These are phyloP conservation scores for Helichrysum umbraculigerum DNA, from an alignment of 129 eudicot genomes.

Conservation along the genomic window DNA sequence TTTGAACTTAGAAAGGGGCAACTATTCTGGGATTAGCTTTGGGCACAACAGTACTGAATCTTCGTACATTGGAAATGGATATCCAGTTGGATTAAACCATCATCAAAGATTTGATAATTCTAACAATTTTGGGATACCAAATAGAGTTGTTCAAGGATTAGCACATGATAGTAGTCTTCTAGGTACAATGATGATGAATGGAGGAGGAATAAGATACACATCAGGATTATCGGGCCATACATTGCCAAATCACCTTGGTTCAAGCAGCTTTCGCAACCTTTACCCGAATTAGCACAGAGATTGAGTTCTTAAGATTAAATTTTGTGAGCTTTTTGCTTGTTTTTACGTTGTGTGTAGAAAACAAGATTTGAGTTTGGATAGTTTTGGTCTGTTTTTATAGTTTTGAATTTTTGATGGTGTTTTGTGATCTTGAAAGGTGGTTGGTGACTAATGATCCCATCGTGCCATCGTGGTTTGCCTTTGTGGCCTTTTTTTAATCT, in stretches of 20 bases:
- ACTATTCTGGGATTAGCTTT: slow-evolving; percentile 29
- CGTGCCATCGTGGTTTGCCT: not conserved
- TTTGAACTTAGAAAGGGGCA: slow-evolving; percentile 34
- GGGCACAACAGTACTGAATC: slow-evolving; percentile 37
- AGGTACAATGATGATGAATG: slow-evolving; percentile 42
- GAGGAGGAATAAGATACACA: slow-evolving; percentile 35
- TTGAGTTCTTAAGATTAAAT: not conserved
- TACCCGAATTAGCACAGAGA: slow-evolving; percentile 33
- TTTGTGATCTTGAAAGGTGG: not conserved
- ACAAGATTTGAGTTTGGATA: slow-evolving; percentile 2
- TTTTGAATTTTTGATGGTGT: not conserved
- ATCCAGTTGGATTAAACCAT: slow-evolving; percentile 36
- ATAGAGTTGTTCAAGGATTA: slow-evolving; percentile 31
- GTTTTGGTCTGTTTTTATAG: not conserved
- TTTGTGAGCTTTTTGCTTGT: not conserved
- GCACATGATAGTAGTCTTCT: slow-evolving; percentile 31
- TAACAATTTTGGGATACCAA: slow-evolving; percentile 38
- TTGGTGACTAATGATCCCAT: not conserved
- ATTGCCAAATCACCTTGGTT: slow-evolving; percentile 32
- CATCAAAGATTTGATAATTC: slow-evolving; percentile 38
- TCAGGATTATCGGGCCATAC: slow-evolving; percentile 36
- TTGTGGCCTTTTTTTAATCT: no score
- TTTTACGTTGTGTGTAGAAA: slow-evolving; percentile 14
- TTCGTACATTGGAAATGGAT: slow-evolving; percentile 39
- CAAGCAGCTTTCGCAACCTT: slow-evolving; percentile 31